Percentiles rank a stretch among this genome's conserved stretches.
These are phyloP conservation scores for Acacia melanoxylon DNA, from an alignment of 306 rosid genomes.

Conservation along the genomic window DNA sequence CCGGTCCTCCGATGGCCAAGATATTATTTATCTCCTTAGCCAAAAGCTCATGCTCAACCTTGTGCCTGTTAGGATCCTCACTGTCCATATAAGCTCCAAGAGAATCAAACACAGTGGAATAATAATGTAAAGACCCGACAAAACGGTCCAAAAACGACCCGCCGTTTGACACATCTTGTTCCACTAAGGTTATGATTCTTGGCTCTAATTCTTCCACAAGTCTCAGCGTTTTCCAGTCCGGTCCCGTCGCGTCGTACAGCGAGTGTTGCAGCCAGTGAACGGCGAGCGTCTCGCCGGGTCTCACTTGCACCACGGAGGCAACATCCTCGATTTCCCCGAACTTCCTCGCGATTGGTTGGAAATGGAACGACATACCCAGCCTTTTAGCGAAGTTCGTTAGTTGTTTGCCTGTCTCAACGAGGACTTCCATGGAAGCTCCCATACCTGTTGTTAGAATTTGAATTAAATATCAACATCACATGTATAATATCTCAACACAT, in stretches of 20 bases:
- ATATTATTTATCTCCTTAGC: constrained; percentile 71
- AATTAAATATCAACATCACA: too few species aligned
- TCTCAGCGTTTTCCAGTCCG: constrained; percentile 69
- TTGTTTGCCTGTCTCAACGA: constrained; percentile 67
- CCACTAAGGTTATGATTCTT: constrained; percentile 74
- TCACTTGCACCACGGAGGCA: constrained; percentile 40
- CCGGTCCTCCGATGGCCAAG: constrained; percentile 83
- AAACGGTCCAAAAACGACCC: constrained; percentile 87
- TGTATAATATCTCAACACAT: too few species aligned
- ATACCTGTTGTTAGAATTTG: constrained; percentile 29
- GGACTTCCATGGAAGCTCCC: constrained; percentile 63
- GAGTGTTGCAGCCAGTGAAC: constrained; percentile 88
- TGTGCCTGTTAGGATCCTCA: constrained; percentile 58
- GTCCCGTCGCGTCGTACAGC: constrained; percentile 68
- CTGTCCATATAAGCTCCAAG: constrained; percentile 55
- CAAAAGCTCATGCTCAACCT: constrained; percentile 60
- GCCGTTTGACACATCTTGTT: constrained; percentile 63
- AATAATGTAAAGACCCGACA: constrained; percentile 81
- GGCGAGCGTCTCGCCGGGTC: constrained; percentile 59
- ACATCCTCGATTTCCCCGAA: constrained; percentile 53
- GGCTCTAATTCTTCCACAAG: constrained; percentile 62
- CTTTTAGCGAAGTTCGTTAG: constrained; percentile 65
- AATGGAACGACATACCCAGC: constrained; percentile 66
- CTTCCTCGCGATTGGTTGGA: constrained; percentile 55
- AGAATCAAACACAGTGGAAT: constrained; percentile 82